Percentiles rank a stretch among this genome's conserved stretches.
phyloP scores from a whole-genome alignment of 441 rosid genomes.

The Populus trichocarpa region DNA sequence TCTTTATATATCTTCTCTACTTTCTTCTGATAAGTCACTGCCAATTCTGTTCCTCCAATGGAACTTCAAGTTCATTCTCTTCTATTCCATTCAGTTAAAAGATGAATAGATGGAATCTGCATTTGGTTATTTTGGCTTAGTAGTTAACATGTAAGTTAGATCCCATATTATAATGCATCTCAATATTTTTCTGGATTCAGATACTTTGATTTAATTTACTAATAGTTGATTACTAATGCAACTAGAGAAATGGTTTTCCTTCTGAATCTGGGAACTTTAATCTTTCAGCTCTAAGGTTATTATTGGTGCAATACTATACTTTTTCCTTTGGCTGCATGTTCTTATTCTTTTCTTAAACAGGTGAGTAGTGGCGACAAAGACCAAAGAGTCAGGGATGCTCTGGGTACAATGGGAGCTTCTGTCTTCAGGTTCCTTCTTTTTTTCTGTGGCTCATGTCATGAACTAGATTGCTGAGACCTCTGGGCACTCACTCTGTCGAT shows the following conservation, averaged over 20 bases:
- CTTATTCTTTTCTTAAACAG: conserved; percentile 35
- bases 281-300: not conserved
- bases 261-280: not conserved
- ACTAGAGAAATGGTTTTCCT: not conserved
- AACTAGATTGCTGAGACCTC: not conserved
- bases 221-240: not conserved
- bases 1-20: not conserved
- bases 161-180: not conserved
- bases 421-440: conserved; percentile 71
- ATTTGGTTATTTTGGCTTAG: too few relatives aligned
- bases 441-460: not conserved
- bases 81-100: not conserved
- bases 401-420: conserved; percentile 96
- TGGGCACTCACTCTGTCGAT: not conserved
- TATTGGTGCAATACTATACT: not conserved
- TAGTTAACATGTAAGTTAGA: not conserved
- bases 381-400: conserved; percentile 78
- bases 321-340: conserved; percentile 1
- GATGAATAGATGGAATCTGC: too few relatives aligned
- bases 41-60: not conserved
- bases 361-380: conserved; percentile 72
- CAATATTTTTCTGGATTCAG: not conserved
- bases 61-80: not conserved
- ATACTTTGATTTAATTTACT: not conserved
- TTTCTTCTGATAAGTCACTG: not conserved